Percentiles rank a stretch among this genome's conserved stretches.
Conservation (phyloP, 768 basidiomycete species). For the Kwoniella sp. region DNA sequence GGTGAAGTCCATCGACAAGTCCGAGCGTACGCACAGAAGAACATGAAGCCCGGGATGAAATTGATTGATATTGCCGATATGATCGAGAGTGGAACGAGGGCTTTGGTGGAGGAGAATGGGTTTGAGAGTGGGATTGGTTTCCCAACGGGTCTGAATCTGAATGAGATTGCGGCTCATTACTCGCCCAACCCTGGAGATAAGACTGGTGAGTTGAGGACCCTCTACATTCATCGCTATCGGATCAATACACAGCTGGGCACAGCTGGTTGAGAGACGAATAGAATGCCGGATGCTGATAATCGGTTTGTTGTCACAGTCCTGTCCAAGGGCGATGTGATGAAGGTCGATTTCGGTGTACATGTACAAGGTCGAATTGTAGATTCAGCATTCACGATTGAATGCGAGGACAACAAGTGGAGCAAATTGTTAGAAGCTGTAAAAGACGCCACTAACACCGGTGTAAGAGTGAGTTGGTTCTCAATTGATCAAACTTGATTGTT, state of each 20-base stretch:
- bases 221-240: background rate
- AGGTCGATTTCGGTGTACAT: slow-evolving; percentile 97
- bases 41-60: slow-evolving; percentile 87
- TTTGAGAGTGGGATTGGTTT: slow-evolving; percentile 78
- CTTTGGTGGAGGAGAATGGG: slow-evolving; percentile 88
- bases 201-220: slow-evolving; percentile 63
- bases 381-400: slow-evolving; percentile 89
- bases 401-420: slow-evolving; percentile 87
- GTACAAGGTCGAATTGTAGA: slow-evolving; percentile 93
- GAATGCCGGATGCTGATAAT: too few relatives aligned
- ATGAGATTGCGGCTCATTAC: slow-evolving; percentile 95
- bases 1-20: slow-evolving; percentile 97
- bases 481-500: background rate
- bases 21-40: slow-evolving; percentile 74
- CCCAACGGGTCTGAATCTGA: slow-evolving; percentile 90
- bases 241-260: too few relatives aligned
- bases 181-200: slow-evolving; percentile 93
- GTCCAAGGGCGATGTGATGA: slow-evolving; percentile 80
- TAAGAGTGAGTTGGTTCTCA: slow-evolving; percentile 67
- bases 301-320: slow-evolving; percentile 65
- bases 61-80: slow-evolving; percentile 91
- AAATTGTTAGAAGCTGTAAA: slow-evolving; percentile 85
- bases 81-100: slow-evolving; percentile 88
- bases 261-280: too few relatives aligned
- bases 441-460: slow-evolving; percentile 90